Base-by-base conservation (phyloP, 176 grass and related monocot species). In the Oryza australiensis region DNA sequence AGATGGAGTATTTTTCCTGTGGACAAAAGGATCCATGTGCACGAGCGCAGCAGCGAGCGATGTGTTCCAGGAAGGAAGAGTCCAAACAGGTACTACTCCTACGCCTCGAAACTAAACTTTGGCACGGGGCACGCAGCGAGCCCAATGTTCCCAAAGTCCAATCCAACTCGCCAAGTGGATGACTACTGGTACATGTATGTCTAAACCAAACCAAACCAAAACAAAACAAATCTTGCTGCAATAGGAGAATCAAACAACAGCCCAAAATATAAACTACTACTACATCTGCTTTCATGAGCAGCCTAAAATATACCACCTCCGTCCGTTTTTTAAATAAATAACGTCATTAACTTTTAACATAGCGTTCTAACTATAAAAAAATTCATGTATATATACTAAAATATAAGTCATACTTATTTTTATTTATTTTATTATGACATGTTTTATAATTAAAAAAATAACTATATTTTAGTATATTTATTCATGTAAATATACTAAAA, bases 21-120 rank as follows among this genome's bases (percentile, higher is more conserved):
- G 55, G n/a, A 11, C 9, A 60, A 1, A 24, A 34, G 34, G 66
- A 69, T n/a, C 33, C 20, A 40, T 35, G 32, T 20, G 18, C 18
- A n/a, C 20, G 66, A 5, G 18, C 30, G 0, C 20, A 68, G 18
- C 64, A 20, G 16, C 8, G 33, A 20, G 16, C 8, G 33, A 24
- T 24, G 55, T 60, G 7, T 37, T n/a, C 33, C 18, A 35, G 6
- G 41, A 14, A 40, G 1, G 38, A 46, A 46, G 12, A 8, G 70
- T 73, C 41, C 41, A 49, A 15, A 29, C 24, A 48, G 20, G 2
- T 20, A 37, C 35, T n/a, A n/a, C n/a, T n/a, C n/a, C 7, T 37
- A 60, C 55, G n/a, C 41, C 24, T 57, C 73, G 48, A 75, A 57
- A 59, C 73, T 35, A 75, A 57, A 59, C 72, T 35, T 75, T 75